These are phyloP conservation scores for Irpex rosettiformis DNA, from an alignment of 1,284 basidiomycete genomes.

Conservation along the genomic window DNA sequence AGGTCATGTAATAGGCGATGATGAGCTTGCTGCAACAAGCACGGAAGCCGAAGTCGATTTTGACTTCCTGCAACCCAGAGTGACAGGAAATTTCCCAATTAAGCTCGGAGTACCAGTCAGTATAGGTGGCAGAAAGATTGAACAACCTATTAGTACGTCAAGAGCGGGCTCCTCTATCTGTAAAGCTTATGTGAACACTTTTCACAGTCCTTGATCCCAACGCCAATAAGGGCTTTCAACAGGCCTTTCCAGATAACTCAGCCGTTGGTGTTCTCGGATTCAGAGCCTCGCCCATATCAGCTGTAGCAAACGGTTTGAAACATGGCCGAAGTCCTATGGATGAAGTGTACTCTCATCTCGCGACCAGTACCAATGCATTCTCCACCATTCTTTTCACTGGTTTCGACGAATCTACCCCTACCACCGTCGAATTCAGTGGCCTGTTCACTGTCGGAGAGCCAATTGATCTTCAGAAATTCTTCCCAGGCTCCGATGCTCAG, in stretches of 20 bases:
- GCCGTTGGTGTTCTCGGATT: constrained; percentile 10
- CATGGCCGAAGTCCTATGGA: constrained; percentile 10
- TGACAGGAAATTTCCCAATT: constrained; percentile 3
- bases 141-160: neutral
- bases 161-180: neutral
- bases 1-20: constrained; percentile 1
- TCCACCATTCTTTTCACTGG: constrained; percentile 10
- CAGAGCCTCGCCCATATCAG: constrained; percentile 1
- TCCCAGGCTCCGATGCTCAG: neutral
- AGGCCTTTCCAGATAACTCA: constrained; percentile 4
- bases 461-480: constrained; percentile 1
- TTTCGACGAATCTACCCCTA: neutral
- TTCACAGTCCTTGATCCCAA: constrained; percentile 3
- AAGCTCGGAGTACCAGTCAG: neutral
- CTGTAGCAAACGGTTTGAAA: neutral
- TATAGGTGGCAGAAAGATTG: neutral
- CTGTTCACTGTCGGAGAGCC: constrained; percentile 11
- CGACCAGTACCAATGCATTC: constrained; percentile 5
- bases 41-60: neutral
- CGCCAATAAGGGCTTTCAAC: neutral
- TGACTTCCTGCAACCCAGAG: constrained; percentile 3
- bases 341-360: neutral
- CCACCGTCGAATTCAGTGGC: constrained; percentile 2
- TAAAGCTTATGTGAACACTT: neutral
- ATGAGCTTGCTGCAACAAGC: neutral